Base-by-base conservation (phyloP, 1,284 basidiomycete species). In the Rhodotorula mucilaginosa region DNA sequence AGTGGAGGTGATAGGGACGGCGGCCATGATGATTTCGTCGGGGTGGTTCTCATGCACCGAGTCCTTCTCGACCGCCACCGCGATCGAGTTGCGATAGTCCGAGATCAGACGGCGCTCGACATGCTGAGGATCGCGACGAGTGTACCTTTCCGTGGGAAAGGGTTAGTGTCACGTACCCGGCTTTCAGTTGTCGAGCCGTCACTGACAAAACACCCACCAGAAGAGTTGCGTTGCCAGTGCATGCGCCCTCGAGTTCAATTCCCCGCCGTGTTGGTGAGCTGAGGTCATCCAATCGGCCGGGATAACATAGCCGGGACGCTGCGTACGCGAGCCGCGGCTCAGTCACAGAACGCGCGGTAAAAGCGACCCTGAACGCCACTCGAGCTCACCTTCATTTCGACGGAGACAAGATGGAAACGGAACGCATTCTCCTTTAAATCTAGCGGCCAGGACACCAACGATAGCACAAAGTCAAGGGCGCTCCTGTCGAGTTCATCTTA, bases 271-370 rank as follows among this genome's bases (percentile, higher is more conserved):
- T 3, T 16, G 6, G 12, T 26, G n/a, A 10, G 39, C 39, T 2
- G 39, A 12, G 10, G 39, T 2, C 39, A 23, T 26, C 61, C 54
- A 65, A 56, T 65, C 56, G 15, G 58, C 46, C 2, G n/a, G 47
- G 5, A 13, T 19, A 23, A 65, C 29, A 29, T 58, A 65, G 44
- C 64, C 64, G 18, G 64, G 64, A 23, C 64, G 56, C 64, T 65
- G 26, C 39, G 39, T n/a, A 16, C 2, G 4, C 13, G 13, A 23
- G 10, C 10, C 12, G 51, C 18, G 10, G 12, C 8, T 21, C 12
- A 52, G 18, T 26, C 51, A 52, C 39, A 44, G 12, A 44, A 52
- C 51, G 21, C n/a, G n/a, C n/a, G 23, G 23, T 52, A n/a, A n/a
- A n/a, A n/a, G 49, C 2, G n/a, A 54, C 13, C 8, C 21, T 6